Evolutionary conservation across 2,329 filamentous ascomycete species (phyloP), one percentile per base, ranked within the genome.

Genomic region (Trichoderma sp.): DNA sequence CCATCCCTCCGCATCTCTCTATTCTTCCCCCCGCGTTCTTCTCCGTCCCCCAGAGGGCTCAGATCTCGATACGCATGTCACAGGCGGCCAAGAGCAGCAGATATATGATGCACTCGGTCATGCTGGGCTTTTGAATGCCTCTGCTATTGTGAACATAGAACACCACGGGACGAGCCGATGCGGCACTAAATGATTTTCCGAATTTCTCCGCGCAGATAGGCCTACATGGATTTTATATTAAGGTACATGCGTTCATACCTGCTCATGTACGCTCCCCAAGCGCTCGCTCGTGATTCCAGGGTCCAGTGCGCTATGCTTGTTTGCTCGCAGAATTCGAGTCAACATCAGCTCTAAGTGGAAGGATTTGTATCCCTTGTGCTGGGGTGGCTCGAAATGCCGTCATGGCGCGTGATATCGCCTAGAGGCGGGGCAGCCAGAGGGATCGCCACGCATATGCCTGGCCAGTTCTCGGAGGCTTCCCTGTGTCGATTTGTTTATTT

Each of bases 351-450:
- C 31, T 33, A 16, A 31, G 47, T 55, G 5, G 29, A 40, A 35
- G 61, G 49, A 64, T 55, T 24, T n/a, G 21, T 16, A 40, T 40
- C 37, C 52, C 19, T 47, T 27, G 53, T 31, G 21, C 63, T 13
- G 31, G 24, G 31, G 31, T 47, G 56, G 40, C 57, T 60, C 24
- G 65, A 57, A 69, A 69, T 69, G 68, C 68, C 68, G 68, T 69
- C 68, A 69, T 66, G 55, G 68, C 61, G 68, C 68, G 61, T 69
- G 61, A 65, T 65, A 43, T n/a, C 19, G 59, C 37, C 5, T 31
- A 27, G 29, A 53, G 29, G 68, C 52, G 68, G 68, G 60, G 59
- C 60, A 57, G 21, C 40, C 24, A 43, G 61, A 55, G 55, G 55
- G 56, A 61, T 60, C 64, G 40, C 37, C 65, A 52, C 65, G 65